Base-by-base conservation (phyloP, 192 early-diverging fungal species). In the Phycomyces blakesleeanus region DNA sequence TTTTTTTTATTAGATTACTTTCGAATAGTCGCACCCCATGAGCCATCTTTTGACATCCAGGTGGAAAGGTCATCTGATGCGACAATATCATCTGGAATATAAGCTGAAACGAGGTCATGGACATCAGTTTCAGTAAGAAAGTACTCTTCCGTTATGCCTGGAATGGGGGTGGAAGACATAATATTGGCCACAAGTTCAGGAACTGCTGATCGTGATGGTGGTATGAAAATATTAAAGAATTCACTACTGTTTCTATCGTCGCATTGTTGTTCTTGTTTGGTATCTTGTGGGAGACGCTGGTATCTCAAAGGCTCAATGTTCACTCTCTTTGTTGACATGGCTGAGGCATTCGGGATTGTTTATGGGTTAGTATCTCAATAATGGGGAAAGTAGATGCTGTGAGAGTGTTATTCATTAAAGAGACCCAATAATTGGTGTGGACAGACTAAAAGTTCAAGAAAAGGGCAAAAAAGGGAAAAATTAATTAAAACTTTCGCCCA, bases 221-320 rank as follows among this genome's bases (percentile, higher is more conserved):
- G 22, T 55, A 26, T 55, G 16, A 9, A 50, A 50, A 22, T 9
- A 16, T 4, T 16, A 50, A 55, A 55, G 53, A 20, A 27, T 55
- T 55, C 53, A 55, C 47, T 50, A 50, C 47, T 50, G 47, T 50
- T 50, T 2, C 47, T 50, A 50, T 50, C 47, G 47, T 50, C 47
- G 14, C 47, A 50, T 50, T 50, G 47, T 50, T 50, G 47, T 50
- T 50, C 47, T 50, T 55, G 53, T 55, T 55, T 21, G 53, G 53
- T 55, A 55, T 50, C 49, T 55, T 55, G 56, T 58, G 38, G 56
- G 56, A 58, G 21, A 59, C 57, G 57, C 21, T 59, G 15, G 57
- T 44, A 59, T 44, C 18, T 59, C 57, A 38, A 44, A 59, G 57
- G 57, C 40, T 59, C 57, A 38, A 59, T 59, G 40, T 59, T 59